Percentiles rank a stretch among this genome's conserved stretches.
Conservation (phyloP, 768 basidiomycete species). For the Agaricus subrufescens region DNA sequence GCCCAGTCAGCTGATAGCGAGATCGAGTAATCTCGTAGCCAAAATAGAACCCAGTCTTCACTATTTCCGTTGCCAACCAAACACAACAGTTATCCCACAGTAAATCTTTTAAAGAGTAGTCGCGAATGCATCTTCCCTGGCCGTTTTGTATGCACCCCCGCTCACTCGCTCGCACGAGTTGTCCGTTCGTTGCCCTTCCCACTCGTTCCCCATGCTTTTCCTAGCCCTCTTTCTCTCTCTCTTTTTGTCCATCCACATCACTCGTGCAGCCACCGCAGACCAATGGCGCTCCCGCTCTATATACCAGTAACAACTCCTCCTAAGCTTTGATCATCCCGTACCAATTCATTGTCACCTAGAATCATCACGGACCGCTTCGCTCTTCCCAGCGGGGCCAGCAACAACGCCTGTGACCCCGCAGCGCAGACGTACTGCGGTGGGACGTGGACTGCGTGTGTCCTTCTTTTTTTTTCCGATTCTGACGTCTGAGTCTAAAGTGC, state of each 20-base stretch:
- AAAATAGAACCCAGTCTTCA: too few relatives aligned
- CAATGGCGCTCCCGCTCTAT: slow-evolving; percentile 76
- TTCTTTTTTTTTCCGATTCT: neutral
- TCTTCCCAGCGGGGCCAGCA: slow-evolving; percentile 48
- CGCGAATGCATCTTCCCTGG: neutral
- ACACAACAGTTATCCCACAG: too few relatives aligned
- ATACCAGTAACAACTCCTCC: slow-evolving; percentile 53
- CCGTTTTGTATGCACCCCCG: slow-evolving; percentile 1
- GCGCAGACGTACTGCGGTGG: slow-evolving; percentile 80
- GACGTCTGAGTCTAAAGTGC: neutral
- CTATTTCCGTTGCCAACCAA: too few relatives aligned
- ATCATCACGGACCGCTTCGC: slow-evolving; percentile 77
- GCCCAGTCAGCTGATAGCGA: too few relatives aligned
- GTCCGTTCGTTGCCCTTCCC: slow-evolving; percentile 16
- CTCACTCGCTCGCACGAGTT: slow-evolving; percentile 6
- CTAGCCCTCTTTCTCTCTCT: slow-evolving; percentile 14
- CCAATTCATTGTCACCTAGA: slow-evolving; percentile 24
- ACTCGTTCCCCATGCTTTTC: slow-evolving; percentile 19
- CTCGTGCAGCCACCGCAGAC: slow-evolving; percentile 58
- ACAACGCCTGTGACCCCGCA: slow-evolving; percentile 50
- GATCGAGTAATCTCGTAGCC: too few relatives aligned
- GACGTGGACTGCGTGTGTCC: slow-evolving; percentile 63
- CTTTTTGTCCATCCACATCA: slow-evolving; percentile 20
- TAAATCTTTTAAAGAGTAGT: too few relatives aligned
- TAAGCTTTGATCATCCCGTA: neutral